A percentile compares a stretch with the other conserved stretches of the same genome.
Conservation (phyloP, 1,284 basidiomycete species). For the Xerocomus alliaceus region DNA sequence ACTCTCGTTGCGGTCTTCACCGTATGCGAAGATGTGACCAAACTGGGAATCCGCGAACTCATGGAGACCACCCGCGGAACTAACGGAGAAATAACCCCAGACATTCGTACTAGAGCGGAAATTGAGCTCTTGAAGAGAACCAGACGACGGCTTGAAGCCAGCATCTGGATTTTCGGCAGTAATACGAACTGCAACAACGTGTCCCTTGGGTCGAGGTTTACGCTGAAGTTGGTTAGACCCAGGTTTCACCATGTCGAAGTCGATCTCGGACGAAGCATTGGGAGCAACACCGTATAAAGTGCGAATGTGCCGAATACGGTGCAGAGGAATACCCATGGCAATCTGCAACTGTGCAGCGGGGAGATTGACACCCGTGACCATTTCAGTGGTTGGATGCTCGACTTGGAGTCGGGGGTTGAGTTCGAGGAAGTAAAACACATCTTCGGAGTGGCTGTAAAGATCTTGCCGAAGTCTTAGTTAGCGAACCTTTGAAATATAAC, state of each 20-base stretch:
- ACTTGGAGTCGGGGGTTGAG: slow-evolving; percentile 99
- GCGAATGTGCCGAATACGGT: slow-evolving; percentile 95
- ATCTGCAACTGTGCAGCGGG: slow-evolving; percentile 97
- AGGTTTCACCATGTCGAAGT: slow-evolving; percentile 94
- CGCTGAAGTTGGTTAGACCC: slow-evolving; percentile 89
- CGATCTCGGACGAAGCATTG: slow-evolving; percentile 87
- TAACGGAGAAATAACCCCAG: slow-evolving; percentile 99
- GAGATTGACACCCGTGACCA: slow-evolving; percentile 98
- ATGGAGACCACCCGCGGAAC: slow-evolving; percentile 93
- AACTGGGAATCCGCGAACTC: slow-evolving; percentile 99
- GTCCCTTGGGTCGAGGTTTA: slow-evolving; percentile 96
- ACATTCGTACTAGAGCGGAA: slow-evolving; percentile 99
- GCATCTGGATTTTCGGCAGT: slow-evolving; percentile 99
- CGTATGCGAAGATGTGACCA: slow-evolving; percentile 99
- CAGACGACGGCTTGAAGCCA: slow-evolving; percentile 99
- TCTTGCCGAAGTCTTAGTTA: slow-evolving; percentile 55
- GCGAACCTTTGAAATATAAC: neutral
- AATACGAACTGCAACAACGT: slow-evolving; percentile 99
- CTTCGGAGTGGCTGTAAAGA: slow-evolving; percentile 93
- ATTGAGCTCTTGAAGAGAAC: slow-evolving; percentile 96
- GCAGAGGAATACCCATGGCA: slow-evolving; percentile 97
- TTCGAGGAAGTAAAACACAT: slow-evolving; percentile 97
- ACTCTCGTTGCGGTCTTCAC: slow-evolving; percentile 93
- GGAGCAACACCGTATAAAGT: slow-evolving; percentile 94
- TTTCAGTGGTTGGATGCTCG: slow-evolving; percentile 99